Base-by-base conservation (phyloP, 345 rosid species). In the Aurinia saxatilis region DNA sequence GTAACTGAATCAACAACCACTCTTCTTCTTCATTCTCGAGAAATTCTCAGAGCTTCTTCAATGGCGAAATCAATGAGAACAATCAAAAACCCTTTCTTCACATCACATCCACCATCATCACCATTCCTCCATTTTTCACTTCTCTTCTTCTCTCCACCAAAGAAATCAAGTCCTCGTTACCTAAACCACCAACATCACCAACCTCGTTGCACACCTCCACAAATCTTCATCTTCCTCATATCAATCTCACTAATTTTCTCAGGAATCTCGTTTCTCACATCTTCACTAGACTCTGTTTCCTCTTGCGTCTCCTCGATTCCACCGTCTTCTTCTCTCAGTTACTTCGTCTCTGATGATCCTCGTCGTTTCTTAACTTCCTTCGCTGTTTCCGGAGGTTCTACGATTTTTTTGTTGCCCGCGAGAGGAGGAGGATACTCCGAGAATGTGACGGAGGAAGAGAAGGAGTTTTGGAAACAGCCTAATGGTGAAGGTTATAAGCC, bases 401-500 rank as follows among this genome's bases (percentile, higher is more conserved):
- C 72, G 7, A 41, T 80, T 75, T 56, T 76, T 41, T 84, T 86
- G 2, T 67, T 84, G 44, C 95, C 86, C 7, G 52, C 55, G 31
- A 84, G 82, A 3, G 63, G 52, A 3, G 63, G 52, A 48, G 78
- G 75, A 21, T 16, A 38, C 6, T 18, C 59, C 0, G 81, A 82
- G 1, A 80, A 80, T 47, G 53, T 77, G 64, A 70, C 87, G 17
- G 66, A 59, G 68, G 87, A 57, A 60, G 95, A 84, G 68, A 81
- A 19, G 5, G 87, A 81, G 70, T 84, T 87, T 19, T 87, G 91
- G 95, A 56, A 60, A 68, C 91, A 87, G 50, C 89, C 91, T 0
- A 73, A 72, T 39, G 84, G 81, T 1, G 78, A 73, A 77, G 87
- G 82, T 2, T 87, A 79, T 66, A 72, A 67, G 48, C 95, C 91